Evolutionary conservation across 148 eudicot species (phyloP).

Genomic region (Bassia scoparia): DNA sequence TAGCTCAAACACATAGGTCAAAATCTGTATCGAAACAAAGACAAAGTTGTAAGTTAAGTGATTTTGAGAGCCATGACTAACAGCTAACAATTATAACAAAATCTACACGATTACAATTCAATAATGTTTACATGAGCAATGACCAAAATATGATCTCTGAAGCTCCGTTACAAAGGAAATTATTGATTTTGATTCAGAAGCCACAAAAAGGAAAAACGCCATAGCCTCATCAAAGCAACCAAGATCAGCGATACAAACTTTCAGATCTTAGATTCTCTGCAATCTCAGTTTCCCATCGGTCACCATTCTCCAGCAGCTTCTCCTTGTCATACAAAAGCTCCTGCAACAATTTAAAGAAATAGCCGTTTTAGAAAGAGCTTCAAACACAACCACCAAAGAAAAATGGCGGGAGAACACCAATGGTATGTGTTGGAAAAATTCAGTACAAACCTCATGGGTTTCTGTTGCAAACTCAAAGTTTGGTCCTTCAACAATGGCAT

Average conservation of each 20-base stretch:
- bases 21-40: neutral
- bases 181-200: conserved; percentile 25
- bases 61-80: neutral
- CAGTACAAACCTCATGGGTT: conserved; percentile 69
- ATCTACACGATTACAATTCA: conserved; percentile 18
- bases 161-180: conserved; percentile 20
- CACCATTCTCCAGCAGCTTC: conserved; percentile 97
- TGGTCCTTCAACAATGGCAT: conserved; percentile 98
- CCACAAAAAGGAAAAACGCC: conserved; percentile 7
- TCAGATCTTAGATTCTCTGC: conserved; percentile 95
- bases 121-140: neutral
- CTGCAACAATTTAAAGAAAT: conserved; percentile 29
- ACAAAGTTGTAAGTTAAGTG: neutral
- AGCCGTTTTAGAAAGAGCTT: neutral
- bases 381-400: neutral
- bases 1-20: neutral
- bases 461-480: conserved; percentile 97
- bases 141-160: conserved; percentile 21
- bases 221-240: neutral
- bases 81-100: conserved; percentile 10
- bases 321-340: conserved; percentile 98
- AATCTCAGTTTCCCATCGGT: conserved; percentile 97
- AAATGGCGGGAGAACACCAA: neutral
- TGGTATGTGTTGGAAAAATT: neutral
- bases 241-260: conserved; percentile 76